Evolutionary conservation across 495 filamentous ascomycete species (phyloP).

Genomic region (Trichoderma virens): DNA sequence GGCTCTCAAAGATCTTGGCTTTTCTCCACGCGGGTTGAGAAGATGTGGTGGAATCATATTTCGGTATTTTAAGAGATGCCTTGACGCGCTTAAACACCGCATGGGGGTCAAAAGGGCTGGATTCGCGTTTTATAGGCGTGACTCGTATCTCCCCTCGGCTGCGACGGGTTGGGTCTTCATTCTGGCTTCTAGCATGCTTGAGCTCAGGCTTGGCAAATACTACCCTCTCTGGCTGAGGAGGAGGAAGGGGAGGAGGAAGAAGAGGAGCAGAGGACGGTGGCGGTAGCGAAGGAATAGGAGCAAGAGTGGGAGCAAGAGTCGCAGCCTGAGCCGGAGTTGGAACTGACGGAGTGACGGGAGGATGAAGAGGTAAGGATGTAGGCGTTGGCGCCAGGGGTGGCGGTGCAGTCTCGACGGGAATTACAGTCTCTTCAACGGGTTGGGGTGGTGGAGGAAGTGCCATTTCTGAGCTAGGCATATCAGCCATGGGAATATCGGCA

Average conservation of each 20-base stretch:
- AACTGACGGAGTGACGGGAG: not conserved
- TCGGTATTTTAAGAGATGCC: conserved; percentile 25
- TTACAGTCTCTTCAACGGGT: conserved; percentile 8
- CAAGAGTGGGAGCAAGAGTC: not conserved
- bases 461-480: not conserved
- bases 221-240: conserved; percentile 16
- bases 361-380: not conserved
- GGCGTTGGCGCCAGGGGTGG: not conserved
- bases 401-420: not conserved
- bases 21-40: conserved; percentile 13
- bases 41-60: conserved; percentile 14
- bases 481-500: conserved; percentile 21
- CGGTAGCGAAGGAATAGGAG: not conserved
- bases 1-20: conserved; percentile 39
- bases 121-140: conserved; percentile 25
- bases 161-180: not conserved
- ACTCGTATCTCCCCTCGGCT: not conserved
- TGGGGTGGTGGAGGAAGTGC: conserved; percentile 3
- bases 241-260: not conserved
- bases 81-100: conserved; percentile 45
- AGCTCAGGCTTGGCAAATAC: conserved; percentile 42
- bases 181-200: conserved; percentile 35
- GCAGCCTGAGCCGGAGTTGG: not conserved
- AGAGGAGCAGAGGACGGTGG: not conserved
- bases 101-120: conserved; percentile 43